phyloP scores from a whole-genome alignment of 2,329 filamentous ascomycete genomes.

The Fusarium sp. region DNA sequence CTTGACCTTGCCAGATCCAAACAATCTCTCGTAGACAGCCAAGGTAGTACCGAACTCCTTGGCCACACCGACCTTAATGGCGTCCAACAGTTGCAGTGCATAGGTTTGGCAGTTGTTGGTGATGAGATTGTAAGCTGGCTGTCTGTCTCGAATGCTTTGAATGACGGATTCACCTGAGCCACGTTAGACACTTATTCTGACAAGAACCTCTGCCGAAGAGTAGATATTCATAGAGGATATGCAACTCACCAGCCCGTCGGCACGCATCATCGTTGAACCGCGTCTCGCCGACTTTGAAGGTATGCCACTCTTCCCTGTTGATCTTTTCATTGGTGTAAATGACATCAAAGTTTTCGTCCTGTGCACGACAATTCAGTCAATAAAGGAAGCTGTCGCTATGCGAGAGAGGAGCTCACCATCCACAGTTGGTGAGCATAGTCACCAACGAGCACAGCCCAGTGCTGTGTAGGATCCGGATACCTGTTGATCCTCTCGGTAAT shows the following conservation, averaged over 20 bases:
- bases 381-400: fast-evolving
- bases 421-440: slow-evolving; percentile 68
- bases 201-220: not conserved
- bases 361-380: not conserved
- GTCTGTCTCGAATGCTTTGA: slow-evolving; percentile 60
- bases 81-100: slow-evolving; percentile 63
- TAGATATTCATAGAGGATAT: not conserved
- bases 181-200: not conserved
- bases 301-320: slow-evolving; percentile 61
- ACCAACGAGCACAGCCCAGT: slow-evolving; percentile 69
- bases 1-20: slow-evolving; percentile 61
- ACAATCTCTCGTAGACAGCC: slow-evolving; percentile 63
- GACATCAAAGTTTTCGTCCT: slow-evolving; percentile 66
- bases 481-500: slow-evolving; percentile 66
- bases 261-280: slow-evolving; percentile 66
- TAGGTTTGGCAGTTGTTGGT: slow-evolving; percentile 72
- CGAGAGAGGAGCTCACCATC: slow-evolving; percentile 58
- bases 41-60: slow-evolving; percentile 65
- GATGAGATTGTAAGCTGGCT: slow-evolving; percentile 67
- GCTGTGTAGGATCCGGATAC: slow-evolving; percentile 70
- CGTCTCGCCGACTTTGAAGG: slow-evolving; percentile 63
- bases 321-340: slow-evolving; percentile 66
- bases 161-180: slow-evolving; percentile 63
- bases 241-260: slow-evolving; percentile 57
- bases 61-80: slow-evolving; percentile 62